phyloP scores from a whole-genome alignment of 2,329 filamentous ascomycete species.

The Colletotrichum lindemuthianum region DNA sequence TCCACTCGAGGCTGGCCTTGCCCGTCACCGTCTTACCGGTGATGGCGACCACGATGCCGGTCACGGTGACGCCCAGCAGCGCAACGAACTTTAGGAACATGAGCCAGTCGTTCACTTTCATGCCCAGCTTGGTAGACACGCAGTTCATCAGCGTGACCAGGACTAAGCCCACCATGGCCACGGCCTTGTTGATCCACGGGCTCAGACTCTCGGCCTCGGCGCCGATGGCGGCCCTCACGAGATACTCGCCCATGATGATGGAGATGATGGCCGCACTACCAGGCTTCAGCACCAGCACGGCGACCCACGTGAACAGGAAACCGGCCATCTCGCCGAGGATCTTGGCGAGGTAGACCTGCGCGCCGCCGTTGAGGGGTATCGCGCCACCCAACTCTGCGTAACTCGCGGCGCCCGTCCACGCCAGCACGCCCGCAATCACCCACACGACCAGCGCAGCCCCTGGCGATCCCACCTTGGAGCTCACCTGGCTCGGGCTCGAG shows the following conservation, averaged over 20 bases:
- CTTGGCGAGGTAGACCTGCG: slow-evolving; percentile 93
- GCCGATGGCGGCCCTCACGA: slow-evolving; percentile 87
- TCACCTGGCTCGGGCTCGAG: slow-evolving; percentile 92
- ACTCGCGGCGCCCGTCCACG: slow-evolving; percentile 95
- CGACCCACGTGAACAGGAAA: slow-evolving; percentile 96
- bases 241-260: slow-evolving; percentile 98
- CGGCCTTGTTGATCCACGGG: slow-evolving; percentile 89
- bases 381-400: slow-evolving; percentile 96
- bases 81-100: slow-evolving; percentile 98
- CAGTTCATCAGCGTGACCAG: slow-evolving; percentile 88
- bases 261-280: slow-evolving; percentile 93
- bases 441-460: slow-evolving; percentile 92
- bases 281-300: slow-evolving; percentile 92
- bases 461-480: slow-evolving; percentile 88
- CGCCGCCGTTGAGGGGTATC: slow-evolving; percentile 93
- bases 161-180: slow-evolving; percentile 81
- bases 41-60: slow-evolving; percentile 86
- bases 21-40: slow-evolving; percentile 86
- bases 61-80: slow-evolving; percentile 84
- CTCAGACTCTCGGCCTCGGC: slow-evolving; percentile 85
- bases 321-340: slow-evolving; percentile 94
- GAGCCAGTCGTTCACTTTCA: slow-evolving; percentile 87
- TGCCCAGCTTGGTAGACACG: slow-evolving; percentile 88
- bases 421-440: slow-evolving; percentile 88
- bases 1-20: slow-evolving; percentile 85